Evolutionary conservation across 2,329 filamentous ascomycete species (phyloP).

Genomic region (Biscogniauxia sp.): DNA sequence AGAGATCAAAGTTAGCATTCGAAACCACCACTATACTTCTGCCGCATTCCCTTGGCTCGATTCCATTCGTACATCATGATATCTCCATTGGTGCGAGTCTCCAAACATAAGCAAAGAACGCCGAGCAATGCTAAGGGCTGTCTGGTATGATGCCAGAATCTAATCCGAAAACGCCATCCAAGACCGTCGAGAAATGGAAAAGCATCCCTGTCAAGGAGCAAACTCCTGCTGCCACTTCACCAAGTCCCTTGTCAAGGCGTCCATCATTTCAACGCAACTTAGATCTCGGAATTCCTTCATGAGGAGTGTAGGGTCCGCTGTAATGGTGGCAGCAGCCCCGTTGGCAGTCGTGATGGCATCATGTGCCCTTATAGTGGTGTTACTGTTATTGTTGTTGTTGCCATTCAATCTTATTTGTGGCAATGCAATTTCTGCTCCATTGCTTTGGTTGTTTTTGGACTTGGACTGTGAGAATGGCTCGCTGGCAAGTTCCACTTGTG

Average conservation of each 20-base stretch:
- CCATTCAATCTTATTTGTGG: conserved; percentile 37
- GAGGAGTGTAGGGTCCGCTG: conserved; percentile 26
- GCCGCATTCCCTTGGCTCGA: background rate
- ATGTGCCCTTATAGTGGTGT: conserved; percentile 16
- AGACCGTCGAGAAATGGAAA: conserved; percentile 2
- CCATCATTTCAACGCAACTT: conserved; percentile 87
- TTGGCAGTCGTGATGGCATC: conserved; percentile 16
- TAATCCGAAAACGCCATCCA: conserved; percentile 4
- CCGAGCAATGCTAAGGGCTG: conserved; percentile 22
- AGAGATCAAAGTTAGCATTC: background rate
- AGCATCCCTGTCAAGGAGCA: conserved; percentile 32
- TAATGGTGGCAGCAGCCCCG: conserved; percentile 32
- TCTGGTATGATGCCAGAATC: conserved; percentile 18
- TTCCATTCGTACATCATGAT: background rate
- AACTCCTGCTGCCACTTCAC: conserved; percentile 83
- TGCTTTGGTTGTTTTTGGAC: conserved; percentile 37
- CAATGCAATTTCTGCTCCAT: conserved; percentile 32
- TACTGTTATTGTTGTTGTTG: conserved; percentile 22
- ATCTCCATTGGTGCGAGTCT: background rate
- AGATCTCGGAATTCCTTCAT: conserved; percentile 68
- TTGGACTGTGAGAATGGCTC: conserved; percentile 48
- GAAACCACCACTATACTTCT: background rate
- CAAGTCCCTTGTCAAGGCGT: conserved; percentile 74
- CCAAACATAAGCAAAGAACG: conserved; percentile 16
- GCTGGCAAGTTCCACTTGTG: conserved; percentile 80